Base-by-base conservation (phyloP, 2,329 filamentous ascomycete species). In the Salinomyces thailandicus region DNA sequence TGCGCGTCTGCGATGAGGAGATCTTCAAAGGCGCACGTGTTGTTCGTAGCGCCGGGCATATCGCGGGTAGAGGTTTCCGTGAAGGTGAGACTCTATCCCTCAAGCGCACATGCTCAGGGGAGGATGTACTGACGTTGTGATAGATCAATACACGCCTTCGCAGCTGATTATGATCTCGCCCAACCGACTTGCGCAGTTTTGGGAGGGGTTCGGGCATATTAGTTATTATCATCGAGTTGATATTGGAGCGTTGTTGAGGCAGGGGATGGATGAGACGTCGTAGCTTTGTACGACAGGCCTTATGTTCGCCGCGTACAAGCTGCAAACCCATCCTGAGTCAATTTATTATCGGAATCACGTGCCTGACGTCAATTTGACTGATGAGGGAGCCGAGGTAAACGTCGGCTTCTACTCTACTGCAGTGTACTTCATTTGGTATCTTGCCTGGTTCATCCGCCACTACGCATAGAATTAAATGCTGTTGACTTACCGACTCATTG, bases 101-200 rank as follows among this genome's bases (percentile, higher is more conserved):
- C 7, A 31, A 8, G 5, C 16, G 16, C 13, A 7, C 34, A 12
- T 18, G n/a, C n/a, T 29, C 3, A 15, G 15, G 14, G 15, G 27
- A 3, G 4, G 8, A 30, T 3, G 11, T 5, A 31, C 38, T 37
- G 11, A 40, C 34, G 19, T 13, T 18, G 18, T 7, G 5, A 5
- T 52, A 89, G 84, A 86, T 50, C 71, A 72, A 40, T 94, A 77
- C 49, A 81, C 87, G 33, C 67, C 78, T 2, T 80, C 79, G 1
- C 77, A 87, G 47, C 68, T 95, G 15, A 77, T 94, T 33, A 68
- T 95, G 22, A 70, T 93, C 26, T 86, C 81, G 2, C 72, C 77
- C n/a, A 68, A 93, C 53, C 69, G 72, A 27, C 57, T 95, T 37
- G 87, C 85, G 2, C 84, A 89, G 54, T 81, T 85, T 54, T 95